A percentile compares a stretch with the other conserved stretches of the same genome.
phyloP scores from a whole-genome alignment of 169 alveolate species.

The Plasmodium gonderi region DNA sequence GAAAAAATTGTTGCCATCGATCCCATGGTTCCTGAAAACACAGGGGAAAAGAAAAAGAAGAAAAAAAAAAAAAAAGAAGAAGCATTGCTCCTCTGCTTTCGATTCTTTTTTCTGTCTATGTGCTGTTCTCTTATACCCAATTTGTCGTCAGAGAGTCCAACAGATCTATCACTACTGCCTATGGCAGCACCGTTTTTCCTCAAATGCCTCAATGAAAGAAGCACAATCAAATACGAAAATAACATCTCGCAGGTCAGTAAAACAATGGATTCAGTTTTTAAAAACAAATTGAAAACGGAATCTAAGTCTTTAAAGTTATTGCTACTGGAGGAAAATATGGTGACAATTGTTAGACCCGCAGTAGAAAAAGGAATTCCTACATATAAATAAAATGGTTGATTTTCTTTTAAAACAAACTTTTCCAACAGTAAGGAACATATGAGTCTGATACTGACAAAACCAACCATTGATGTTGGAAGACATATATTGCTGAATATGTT shows the following conservation, averaged over 20 bases:
- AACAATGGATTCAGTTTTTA: slow-evolving; percentile 6
- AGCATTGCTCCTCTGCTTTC: background rate
- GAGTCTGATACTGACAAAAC: slow-evolving; percentile 40
- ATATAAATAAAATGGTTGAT: slow-evolving; percentile 12
- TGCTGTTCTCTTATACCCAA: background rate
- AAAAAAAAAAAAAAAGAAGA: slow-evolving; percentile 5
- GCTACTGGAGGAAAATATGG: slow-evolving; percentile 1
- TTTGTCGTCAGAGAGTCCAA: background rate
- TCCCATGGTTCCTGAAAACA: slow-evolving; percentile 45
- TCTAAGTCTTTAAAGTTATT: slow-evolving; percentile 6
- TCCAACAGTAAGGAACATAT: slow-evolving; percentile 29
- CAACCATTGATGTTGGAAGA: slow-evolving; percentile 44
- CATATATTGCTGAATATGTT: slow-evolving; percentile 14
- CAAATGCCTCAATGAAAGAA: background rate
- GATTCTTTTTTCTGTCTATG: background rate
- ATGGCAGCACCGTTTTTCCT: background rate
- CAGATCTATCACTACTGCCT: background rate
- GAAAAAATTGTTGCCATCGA: slow-evolving; percentile 21
- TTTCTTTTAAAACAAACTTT: slow-evolving; percentile 15
- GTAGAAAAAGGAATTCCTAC: slow-evolving; percentile 48
- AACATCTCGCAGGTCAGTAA: slow-evolving; percentile 6
- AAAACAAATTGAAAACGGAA: slow-evolving; percentile 6
- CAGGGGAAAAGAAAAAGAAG: slow-evolving; percentile 14
- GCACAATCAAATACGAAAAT: background rate
- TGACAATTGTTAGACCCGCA: slow-evolving; percentile 6